Percentiles rank a stretch among this genome's conserved stretches.
Conservation (phyloP, 768 basidiomycete species). For the Tricholoma flavovirens region DNA sequence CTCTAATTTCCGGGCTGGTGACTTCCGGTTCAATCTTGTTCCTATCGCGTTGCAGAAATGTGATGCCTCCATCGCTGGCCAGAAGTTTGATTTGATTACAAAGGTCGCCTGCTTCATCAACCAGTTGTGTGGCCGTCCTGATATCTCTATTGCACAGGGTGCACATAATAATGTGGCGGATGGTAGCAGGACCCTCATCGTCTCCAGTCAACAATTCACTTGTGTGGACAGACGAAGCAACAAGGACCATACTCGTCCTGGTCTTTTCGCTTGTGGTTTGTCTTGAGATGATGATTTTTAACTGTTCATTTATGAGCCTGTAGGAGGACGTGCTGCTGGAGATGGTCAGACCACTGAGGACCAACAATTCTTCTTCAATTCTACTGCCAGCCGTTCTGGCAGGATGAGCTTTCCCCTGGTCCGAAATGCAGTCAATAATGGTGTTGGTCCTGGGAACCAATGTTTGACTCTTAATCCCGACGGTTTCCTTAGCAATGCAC, state of each 20-base stretch:
- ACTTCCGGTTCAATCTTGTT: constrained; percentile 28
- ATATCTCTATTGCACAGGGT: constrained; percentile 5
- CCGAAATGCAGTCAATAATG: constrained; percentile 17
- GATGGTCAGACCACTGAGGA: constrained; percentile 22
- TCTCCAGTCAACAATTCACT: constrained; percentile 25
- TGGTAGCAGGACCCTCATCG: constrained; percentile 20
- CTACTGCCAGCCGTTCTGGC: constrained; percentile 12
- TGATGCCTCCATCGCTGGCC: constrained; percentile 20
- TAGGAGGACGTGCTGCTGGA: constrained; percentile 23
- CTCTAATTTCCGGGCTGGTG: constrained; percentile 26
- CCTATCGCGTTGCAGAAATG: constrained; percentile 22
- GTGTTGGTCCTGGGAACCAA: constrained; percentile 20
- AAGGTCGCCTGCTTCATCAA: constrained; percentile 15
- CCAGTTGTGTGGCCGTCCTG: neutral
- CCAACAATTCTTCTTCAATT: constrained; percentile 23
- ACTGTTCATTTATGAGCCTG: neutral
- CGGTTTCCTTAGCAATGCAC: constrained; percentile 22
- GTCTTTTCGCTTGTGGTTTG: constrained; percentile 23
- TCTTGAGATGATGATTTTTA: neutral
- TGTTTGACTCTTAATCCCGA: constrained; percentile 20
- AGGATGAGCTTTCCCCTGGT: constrained; percentile 17
- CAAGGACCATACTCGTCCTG: constrained; percentile 21
- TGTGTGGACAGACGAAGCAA: constrained; percentile 23
- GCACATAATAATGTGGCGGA: constrained; percentile 17
- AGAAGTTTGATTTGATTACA: constrained; percentile 29